Base-by-base conservation (phyloP, 345 rosid genomes). In the Camelina hispida region DNA sequence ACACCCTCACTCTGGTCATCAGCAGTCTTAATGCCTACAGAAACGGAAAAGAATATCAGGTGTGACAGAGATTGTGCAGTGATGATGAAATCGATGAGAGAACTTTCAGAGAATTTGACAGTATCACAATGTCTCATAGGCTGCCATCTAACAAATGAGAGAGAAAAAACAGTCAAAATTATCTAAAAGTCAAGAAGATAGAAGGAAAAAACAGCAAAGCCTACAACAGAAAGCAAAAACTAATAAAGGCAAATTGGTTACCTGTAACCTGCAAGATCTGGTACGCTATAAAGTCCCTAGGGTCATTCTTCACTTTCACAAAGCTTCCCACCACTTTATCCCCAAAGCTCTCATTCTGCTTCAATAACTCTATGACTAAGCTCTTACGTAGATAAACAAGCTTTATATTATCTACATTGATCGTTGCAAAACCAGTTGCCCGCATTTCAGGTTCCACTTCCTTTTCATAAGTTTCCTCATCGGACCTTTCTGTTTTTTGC, bases 281-380 rank as follows among this genome's bases (percentile, higher is more conserved):
- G 76, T 67, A 80, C 14, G 44, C 78, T 7, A 22, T 46, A 58
- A 4, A 4, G 25, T 84, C 83, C 56, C 59, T 74, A 60, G 82
- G 61, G 44, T 66, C 81, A 63, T 67, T 76, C 80, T 75, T 87
- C 34, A 87, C 84, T 81, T 81, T 85, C 78, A 87, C 85, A 78
- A 85, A 87, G 78, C 85, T 73, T 71, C 88, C 89, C 46, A 84
- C 69, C 37, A 85, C 79, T 74, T 87, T 85, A n/a, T 52, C 75
- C 59, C 53, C 83, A 56, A 80, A 78, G 9, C 55, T 63, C 20
- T 77, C 82, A 5, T 62, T 52, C 44, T 84, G 82, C 68, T 75
- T 78, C 60, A 48, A 15, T 17, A 87, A 44, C 75, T 80, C 80
- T 70, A 71, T 48, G 47, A 85, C 66, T 43, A 87, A 79, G 83